Evolutionary conservation across 306 rosid species (phyloP).

Genomic region (Urtica urens): DNA sequence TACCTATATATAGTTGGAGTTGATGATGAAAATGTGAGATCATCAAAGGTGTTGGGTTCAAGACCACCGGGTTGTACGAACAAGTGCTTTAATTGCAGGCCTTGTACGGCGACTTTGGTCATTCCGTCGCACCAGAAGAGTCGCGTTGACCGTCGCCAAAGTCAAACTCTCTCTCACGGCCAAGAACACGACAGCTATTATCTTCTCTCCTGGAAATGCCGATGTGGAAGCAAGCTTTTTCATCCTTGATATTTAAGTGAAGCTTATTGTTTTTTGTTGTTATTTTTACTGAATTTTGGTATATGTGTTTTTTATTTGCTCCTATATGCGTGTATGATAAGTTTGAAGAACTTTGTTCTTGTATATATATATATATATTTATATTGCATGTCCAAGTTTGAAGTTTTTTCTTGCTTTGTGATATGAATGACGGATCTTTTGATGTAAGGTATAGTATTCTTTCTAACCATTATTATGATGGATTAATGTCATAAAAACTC

Average conservation of each 20-base stretch:
- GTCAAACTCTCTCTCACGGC: slow-evolving; percentile 20
- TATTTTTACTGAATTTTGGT: too few relatives aligned
- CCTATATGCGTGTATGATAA: too few relatives aligned
- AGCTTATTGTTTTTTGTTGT: neutral
- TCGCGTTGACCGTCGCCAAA: slow-evolving; percentile 12
- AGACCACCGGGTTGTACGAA: slow-evolving; percentile 70
- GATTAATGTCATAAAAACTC: too few relatives aligned
- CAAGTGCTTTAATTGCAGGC: slow-evolving; percentile 75
- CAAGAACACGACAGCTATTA: slow-evolving; percentile 62
- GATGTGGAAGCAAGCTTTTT: slow-evolving; percentile 62
- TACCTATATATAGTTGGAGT: neutral
- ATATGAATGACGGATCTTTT: too few relatives aligned
- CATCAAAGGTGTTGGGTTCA: slow-evolving; percentile 53
- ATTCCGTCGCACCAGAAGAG: slow-evolving; percentile 43
- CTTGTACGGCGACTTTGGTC: slow-evolving; percentile 67
- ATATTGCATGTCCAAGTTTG: too few relatives aligned
- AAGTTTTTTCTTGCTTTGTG: too few relatives aligned
- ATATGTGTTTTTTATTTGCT: neutral
- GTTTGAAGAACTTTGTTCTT: too few relatives aligned
- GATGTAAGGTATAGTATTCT: too few relatives aligned
- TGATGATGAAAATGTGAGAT: neutral
- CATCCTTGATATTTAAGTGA: slow-evolving; percentile 32
- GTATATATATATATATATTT: too few relatives aligned
- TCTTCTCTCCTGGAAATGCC: slow-evolving; percentile 82
- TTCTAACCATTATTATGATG: too few relatives aligned